Evolutionary conservation across 768 basidiomycete genomes (phyloP).

Genomic region (Psilocybe azurescens): DNA sequence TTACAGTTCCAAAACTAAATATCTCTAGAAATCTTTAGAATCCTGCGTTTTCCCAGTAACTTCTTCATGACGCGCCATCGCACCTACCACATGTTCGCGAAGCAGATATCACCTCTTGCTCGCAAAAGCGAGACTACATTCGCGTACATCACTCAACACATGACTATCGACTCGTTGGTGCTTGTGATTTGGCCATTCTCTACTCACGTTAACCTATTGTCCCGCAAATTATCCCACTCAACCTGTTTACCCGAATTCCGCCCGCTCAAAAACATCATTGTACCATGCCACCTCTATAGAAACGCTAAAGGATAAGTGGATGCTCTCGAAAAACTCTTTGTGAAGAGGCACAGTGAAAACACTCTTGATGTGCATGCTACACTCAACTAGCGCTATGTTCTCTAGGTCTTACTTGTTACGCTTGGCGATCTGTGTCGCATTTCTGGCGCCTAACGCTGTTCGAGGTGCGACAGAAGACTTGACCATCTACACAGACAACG

Average conservation of each 20-base stretch:
- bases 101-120: neutral
- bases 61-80: neutral
- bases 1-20: no score
- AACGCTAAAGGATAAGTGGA: neutral
- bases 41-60: neutral
- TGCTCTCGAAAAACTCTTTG: neutral
- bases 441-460: conserved; percentile 24
- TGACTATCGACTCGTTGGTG: conserved; percentile 9
- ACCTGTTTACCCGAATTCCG: conserved; percentile 30
- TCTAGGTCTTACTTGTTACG: conserved; percentile 20
- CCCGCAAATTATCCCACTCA: conserved; percentile 29
- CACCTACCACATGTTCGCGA: conserved; percentile 6
- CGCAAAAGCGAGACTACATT: neutral
- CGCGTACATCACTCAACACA: neutral
- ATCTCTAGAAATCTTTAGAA: neutral
- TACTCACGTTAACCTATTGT: conserved; percentile 2
- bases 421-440: conserved; percentile 25
- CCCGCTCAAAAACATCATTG: conserved; percentile 15
- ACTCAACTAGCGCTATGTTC: conserved; percentile 19
- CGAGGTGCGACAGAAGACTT: conserved; percentile 38
- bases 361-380: neutral
- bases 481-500: conserved; percentile 44
- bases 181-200: neutral
- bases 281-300: neutral
- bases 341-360: neutral